Evolutionary conservation across 345 rosid genomes (phyloP).

Genomic region (Combretum micranthum): DNA sequence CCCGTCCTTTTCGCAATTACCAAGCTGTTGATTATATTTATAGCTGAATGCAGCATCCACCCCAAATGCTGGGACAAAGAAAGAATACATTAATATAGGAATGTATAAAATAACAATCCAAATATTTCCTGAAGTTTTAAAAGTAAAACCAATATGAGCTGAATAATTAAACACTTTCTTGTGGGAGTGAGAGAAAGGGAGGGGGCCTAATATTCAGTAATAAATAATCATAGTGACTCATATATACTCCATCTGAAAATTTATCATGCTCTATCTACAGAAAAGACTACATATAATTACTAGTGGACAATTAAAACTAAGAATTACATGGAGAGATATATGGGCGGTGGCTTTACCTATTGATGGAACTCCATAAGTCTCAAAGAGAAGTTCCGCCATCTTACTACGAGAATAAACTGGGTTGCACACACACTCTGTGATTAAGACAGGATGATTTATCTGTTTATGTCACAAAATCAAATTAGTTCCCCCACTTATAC

Average conservation of each 20-base stretch:
- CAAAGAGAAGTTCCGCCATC: constrained; percentile 97
- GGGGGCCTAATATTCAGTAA: no score
- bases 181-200: no score
- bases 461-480: constrained; percentile 54
- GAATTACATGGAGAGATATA: background rate
- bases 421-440: constrained; percentile 91
- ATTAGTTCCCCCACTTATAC: constrained; percentile 24
- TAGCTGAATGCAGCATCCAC: constrained; percentile 97
- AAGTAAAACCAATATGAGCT: no score
- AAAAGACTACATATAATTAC: no score
- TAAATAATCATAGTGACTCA: no score
- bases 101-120: no score
- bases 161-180: no score
- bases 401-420: constrained; percentile 90
- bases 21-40: constrained; percentile 75
- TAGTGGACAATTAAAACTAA: background rate
- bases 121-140: no score
- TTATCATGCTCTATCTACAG: no score
- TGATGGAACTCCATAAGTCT: constrained; percentile 96
- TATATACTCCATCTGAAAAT: no score
- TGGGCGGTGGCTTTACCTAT: constrained; percentile 45
- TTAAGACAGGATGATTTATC: constrained; percentile 90
- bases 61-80: constrained; percentile 54
- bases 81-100: background rate
- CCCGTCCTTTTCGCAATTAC: constrained; percentile 73